Evolutionary conservation across 1,284 basidiomycete genomes (phyloP).

Genomic region (Cutaneotrichosporon sp.): DNA sequence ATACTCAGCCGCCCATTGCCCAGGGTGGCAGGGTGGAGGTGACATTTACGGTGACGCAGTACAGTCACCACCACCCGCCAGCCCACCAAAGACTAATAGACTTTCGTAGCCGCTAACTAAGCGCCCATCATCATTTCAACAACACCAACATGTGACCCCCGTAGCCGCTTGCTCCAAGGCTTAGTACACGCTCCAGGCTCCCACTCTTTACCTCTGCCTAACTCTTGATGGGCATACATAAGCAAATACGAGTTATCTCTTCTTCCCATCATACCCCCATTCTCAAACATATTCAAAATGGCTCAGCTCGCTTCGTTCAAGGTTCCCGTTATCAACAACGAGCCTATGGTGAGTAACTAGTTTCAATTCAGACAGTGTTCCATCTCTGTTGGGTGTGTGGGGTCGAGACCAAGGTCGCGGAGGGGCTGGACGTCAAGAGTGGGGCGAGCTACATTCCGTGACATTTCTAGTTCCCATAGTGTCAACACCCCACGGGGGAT

Average conservation of each 20-base stretch:
- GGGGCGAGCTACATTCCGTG: too few relatives aligned
- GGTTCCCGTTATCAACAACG: conserved; percentile 79
- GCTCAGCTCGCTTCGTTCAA: conserved; percentile 74
- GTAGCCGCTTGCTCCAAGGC: neutral
- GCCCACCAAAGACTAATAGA: neutral
- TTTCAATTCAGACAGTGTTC: too few relatives aligned
- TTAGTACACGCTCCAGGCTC: too few relatives aligned
- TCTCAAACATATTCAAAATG: conserved; percentile 11
- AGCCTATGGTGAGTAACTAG: conserved; percentile 71
- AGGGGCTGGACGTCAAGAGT: too few relatives aligned
- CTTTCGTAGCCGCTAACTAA: neutral
- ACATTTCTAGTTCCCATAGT: too few relatives aligned
- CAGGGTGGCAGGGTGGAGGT: too few relatives aligned
- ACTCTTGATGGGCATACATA: neutral
- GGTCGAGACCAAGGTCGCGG: too few relatives aligned
- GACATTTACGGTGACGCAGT: neutral
- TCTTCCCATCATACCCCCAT: neutral
- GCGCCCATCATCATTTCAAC: neutral
- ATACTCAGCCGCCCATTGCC: too few relatives aligned
- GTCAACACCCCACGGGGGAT: too few relatives aligned
- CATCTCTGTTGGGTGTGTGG: conserved; percentile 12
- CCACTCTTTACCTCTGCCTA: too few relatives aligned
- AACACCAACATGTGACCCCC: neutral
- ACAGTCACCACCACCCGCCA: neutral
- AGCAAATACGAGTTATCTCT: neutral